Conservation (phyloP, 108 stramenopile species). For the Skeletonema menzelii region DNA sequence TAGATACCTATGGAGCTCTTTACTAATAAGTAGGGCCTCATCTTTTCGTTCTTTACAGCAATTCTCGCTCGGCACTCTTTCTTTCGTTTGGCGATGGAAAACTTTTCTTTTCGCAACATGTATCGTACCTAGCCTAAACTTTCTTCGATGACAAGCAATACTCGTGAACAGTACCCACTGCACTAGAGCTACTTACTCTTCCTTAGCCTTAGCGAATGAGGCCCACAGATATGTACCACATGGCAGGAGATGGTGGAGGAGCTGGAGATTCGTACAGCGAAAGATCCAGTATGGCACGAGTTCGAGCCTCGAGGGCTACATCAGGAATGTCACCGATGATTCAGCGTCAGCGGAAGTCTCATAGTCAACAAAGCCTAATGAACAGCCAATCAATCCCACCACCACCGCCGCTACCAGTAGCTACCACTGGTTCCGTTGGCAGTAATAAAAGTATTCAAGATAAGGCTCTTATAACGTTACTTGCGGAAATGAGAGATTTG, state of each 20-base stretch:
- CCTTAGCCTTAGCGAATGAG: not conserved
- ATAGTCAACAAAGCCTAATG: not conserved
- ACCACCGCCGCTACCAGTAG: not conserved
- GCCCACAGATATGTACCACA: not conserved
- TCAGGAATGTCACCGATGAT: not conserved
- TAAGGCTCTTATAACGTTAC: conserved; percentile 21
- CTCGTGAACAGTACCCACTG: too few species aligned
- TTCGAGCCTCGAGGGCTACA: not conserved
- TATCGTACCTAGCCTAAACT: too few species aligned
- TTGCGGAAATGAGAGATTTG: conserved; percentile 18
- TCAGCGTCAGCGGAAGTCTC: not conserved
- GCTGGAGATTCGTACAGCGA: not conserved
- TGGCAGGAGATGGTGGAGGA: not conserved
- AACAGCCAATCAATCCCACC: not conserved
- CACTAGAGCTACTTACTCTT: too few species aligned
- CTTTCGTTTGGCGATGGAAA: too few species aligned
- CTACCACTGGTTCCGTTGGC: not conserved
- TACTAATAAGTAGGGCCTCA: too few species aligned
- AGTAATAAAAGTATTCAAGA: conserved; percentile 9
- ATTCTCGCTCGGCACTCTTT: too few species aligned
- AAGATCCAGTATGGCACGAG: not conserved
- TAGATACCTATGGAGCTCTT: too few species aligned
- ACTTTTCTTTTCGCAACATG: too few species aligned
- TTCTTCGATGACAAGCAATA: too few species aligned
- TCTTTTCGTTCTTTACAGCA: too few species aligned